Evolutionary conservation across 108 stramenopile species (phyloP).

Genomic region (Hondaea fermentalgiana): DNA sequence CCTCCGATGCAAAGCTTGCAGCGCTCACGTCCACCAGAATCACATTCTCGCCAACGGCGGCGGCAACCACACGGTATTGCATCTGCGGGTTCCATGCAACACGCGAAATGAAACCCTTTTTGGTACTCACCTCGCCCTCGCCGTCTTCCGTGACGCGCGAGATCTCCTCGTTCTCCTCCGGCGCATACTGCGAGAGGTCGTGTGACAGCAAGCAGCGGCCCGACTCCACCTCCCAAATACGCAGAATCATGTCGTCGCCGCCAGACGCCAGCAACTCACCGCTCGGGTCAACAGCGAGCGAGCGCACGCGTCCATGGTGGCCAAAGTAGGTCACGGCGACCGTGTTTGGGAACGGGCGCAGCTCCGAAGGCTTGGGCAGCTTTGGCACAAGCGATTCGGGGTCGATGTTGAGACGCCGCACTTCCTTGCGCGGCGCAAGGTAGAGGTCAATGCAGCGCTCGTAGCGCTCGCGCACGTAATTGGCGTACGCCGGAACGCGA

Average conservation of each 20-base stretch:
- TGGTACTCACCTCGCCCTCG: conserved; percentile 20
- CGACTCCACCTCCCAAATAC: conserved; percentile 90
- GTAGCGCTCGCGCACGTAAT: conserved; percentile 84
- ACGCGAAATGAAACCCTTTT: not conserved
- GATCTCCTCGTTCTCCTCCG: conserved; percentile 55
- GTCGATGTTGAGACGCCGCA: conserved; percentile 85
- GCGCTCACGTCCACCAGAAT: conserved; percentile 63
- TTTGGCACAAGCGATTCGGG: conserved; percentile 88
- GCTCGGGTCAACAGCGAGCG: conserved; percentile 71
- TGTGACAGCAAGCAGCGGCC: conserved; percentile 35
- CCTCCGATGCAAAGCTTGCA: conserved; percentile 57
- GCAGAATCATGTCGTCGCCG: conserved; percentile 71
- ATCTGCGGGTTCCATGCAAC: not conserved
- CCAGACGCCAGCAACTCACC: conserved; percentile 93
- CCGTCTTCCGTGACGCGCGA: conserved; percentile 19
- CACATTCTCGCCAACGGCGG: conserved; percentile 63
- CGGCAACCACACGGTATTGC: conserved; percentile 30
- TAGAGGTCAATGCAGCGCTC: conserved; percentile 98
- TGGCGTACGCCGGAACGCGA: conserved; percentile 81
- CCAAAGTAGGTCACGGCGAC: conserved; percentile 72
- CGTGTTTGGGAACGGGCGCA: conserved; percentile 90
- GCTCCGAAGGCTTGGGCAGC: conserved; percentile 80
- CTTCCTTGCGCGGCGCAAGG: conserved; percentile 85
- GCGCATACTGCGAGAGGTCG: conserved; percentile 40
- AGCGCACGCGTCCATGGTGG: conserved; percentile 61